Conservation (phyloP, 257 asterid genomes). For the Misopates orontium region DNA sequence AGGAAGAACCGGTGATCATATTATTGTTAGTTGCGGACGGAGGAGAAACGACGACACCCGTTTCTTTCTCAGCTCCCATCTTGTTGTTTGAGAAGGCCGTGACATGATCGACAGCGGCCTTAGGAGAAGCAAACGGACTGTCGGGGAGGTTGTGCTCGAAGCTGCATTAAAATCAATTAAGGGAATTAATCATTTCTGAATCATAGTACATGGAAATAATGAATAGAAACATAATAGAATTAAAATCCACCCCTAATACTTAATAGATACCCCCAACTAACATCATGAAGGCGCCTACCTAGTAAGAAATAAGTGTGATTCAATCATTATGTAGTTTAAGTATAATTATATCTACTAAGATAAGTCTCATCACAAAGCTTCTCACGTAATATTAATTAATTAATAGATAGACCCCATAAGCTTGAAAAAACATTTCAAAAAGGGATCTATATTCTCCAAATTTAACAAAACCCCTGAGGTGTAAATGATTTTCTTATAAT, state of each 20-base stretch:
- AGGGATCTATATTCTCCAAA: too few relatives aligned
- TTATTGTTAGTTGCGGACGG: constrained; percentile 38
- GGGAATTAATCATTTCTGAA: neutral
- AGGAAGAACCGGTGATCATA: constrained; percentile 43
- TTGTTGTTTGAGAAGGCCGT: constrained; percentile 36
- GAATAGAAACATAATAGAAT: constrained; percentile 3
- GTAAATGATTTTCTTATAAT: neutral
- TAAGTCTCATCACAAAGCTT: too few relatives aligned
- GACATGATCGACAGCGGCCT: constrained; percentile 38
- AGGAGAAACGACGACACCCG: constrained; percentile 20
- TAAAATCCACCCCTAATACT: constrained; percentile 1
- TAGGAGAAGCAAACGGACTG: constrained; percentile 73
- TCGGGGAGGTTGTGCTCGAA: constrained; percentile 78
- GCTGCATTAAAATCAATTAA: constrained; percentile 29
- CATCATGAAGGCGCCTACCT: constrained; percentile 8
- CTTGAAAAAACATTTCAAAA: too few relatives aligned
- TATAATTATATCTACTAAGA: too few relatives aligned
- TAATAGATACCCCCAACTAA: neutral
- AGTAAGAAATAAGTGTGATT: neutral
- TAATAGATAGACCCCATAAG: too few relatives aligned
- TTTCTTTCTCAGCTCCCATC: constrained; percentile 32
- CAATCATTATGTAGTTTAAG: too few relatives aligned
- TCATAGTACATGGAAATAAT: neutral
- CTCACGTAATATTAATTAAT: too few relatives aligned
- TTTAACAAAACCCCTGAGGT: too few relatives aligned